Evolutionary conservation across 2,329 filamentous ascomycete species (phyloP), one percentile per base, ranked within the genome.

Genomic region (Aspergillus nomiae): DNA sequence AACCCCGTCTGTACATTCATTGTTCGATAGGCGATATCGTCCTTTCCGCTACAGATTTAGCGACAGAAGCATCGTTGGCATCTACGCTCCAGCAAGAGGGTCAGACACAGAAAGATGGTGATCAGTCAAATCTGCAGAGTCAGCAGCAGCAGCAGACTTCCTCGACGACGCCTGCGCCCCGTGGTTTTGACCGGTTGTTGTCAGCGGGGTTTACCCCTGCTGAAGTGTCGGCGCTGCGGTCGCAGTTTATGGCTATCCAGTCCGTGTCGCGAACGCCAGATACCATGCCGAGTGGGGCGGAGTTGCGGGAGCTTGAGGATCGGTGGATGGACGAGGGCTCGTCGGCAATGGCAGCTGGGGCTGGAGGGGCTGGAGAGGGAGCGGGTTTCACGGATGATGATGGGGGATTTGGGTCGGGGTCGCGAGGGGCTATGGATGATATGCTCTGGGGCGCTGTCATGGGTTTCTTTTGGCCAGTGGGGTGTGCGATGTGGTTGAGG

Each of bases 401-500:
- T 57, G 76, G 84, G 53, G 83, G 84, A 19, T 70, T 78, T 61
- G 76, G 77, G n/a, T 62, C 73, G 36, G 73, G 72, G 2, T 77
- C 73, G 57, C 66, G 70, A 54, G 88, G 86, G 0, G 85, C 91
- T 12, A 81, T 97, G 51, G 94, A 98, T 73, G 90, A 96, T 72
- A 87, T 97, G 81, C 84, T 98, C 63, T 91, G 90, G 79, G 95
- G 94, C 5, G 92, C 95, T 77, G 82, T 96, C 63, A 91, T 95
- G 71, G 95, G 95, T 0, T 99, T 98, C 82, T 91, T 99, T 76
- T 98, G 94, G 87, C 95, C 95, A 4, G 78, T 98, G 11, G 94
- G 92, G 0, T 93, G 92, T 71, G 82, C 94, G 61, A 88, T 90
- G 58, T 97, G 94, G 92, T 81, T 96, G 56, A 85, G 94, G 67